phyloP scores from a whole-genome alignment of 2,329 filamentous ascomycete genomes.

The Aureobasidium sp. region DNA sequence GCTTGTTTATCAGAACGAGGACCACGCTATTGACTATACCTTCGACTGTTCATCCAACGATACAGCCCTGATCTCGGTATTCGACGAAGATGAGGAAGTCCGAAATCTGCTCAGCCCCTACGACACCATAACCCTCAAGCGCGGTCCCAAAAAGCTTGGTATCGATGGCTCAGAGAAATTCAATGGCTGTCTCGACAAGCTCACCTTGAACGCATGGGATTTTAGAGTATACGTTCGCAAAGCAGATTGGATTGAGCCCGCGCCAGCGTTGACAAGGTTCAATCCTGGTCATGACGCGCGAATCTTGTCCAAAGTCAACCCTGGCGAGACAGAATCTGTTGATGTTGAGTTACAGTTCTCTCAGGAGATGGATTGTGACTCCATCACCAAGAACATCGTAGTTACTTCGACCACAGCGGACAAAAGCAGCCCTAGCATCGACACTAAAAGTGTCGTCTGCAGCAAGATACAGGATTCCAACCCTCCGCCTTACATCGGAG shows the following conservation, averaged over 20 bases:
- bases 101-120: conserved; percentile 58
- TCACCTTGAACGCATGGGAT: conserved; percentile 50
- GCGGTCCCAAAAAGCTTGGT: conserved; percentile 40
- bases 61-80: conserved; percentile 52
- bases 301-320: conserved; percentile 42
- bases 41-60: conserved; percentile 49
- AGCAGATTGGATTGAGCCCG: conserved; percentile 43
- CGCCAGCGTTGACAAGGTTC: conserved; percentile 55
- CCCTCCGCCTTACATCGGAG: conserved; percentile 37
- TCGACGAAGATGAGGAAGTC: conserved; percentile 47
- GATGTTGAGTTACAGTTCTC: conserved; percentile 54
- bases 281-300: conserved; percentile 55
- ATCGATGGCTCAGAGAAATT: conserved; percentile 40
- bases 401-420: conserved; percentile 49
- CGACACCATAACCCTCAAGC: conserved; percentile 47
- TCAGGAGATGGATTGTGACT: conserved; percentile 54
- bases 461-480: conserved; percentile 30
- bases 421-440: conserved; percentile 39
- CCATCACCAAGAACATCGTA: conserved; percentile 43
- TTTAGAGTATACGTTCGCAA: conserved; percentile 55
- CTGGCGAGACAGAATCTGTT: conserved; percentile 37
- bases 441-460: conserved; percentile 42
- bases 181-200: conserved; percentile 50
- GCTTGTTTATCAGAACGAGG: conserved; percentile 47
- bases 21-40: conserved; percentile 44